Percentiles rank a stretch among this genome's conserved stretches.
Conservation (phyloP, 139 green algal species). For the Micromonas commoda region DNA sequence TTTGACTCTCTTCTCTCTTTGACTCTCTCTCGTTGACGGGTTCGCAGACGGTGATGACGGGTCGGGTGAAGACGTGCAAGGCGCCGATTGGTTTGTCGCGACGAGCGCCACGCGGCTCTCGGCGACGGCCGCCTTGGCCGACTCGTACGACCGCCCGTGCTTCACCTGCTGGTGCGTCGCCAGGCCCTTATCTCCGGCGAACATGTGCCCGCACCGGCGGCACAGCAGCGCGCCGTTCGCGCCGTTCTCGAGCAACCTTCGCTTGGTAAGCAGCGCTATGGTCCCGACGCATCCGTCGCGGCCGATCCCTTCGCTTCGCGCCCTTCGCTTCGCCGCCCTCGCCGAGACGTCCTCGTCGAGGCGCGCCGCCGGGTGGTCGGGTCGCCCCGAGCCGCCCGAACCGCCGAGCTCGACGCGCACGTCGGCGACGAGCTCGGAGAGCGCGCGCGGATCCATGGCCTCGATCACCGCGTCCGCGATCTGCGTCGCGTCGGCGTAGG, state of each 20-base stretch:
- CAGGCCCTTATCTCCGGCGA: constrained; percentile 24
- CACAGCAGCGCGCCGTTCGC: constrained; percentile 19
- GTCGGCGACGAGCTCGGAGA: not conserved
- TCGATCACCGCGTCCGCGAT: not conserved
- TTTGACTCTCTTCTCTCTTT: not conserved
- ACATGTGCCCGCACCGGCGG: constrained; percentile 27
- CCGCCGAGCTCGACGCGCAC: not conserved
- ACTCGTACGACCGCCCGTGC: constrained; percentile 11
- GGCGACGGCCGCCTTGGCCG: no score
- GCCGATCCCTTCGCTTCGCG: not conserved
- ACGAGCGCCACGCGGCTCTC: not conserved
- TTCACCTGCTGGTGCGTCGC: constrained; percentile 26
- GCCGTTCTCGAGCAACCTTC: not conserved
- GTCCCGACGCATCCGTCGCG: not conserved
- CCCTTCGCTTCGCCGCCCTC: not conserved
- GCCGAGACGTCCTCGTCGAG: not conserved
- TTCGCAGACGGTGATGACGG: no score
- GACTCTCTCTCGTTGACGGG: no score
- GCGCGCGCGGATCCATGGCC: not conserved
- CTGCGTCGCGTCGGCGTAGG: not conserved
- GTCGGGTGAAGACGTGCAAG: no score
- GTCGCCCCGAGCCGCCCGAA: no score
- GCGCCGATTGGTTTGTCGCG: no score
- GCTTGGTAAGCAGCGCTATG: not conserved
- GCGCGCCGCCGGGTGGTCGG: not conserved